A percentile compares a stretch with the other conserved stretches of the same genome.
Evolutionary conservation across 78 protist species (phyloP).

Genomic region (Dictyostelium capitatum): DNA sequence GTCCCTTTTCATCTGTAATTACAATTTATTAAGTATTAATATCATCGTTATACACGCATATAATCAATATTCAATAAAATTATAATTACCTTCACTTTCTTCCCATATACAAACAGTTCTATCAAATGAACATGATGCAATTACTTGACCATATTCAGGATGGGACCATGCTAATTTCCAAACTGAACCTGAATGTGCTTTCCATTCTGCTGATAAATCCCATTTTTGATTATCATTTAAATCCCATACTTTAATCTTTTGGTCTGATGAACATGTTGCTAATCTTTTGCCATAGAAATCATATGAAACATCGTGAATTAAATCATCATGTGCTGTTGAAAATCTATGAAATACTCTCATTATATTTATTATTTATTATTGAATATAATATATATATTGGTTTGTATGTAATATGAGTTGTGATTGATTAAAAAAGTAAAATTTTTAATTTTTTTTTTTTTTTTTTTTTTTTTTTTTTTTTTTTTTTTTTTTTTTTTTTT

Average conservation of each 20-base stretch:
- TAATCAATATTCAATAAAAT: too few relatives aligned
- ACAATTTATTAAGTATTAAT: background rate
- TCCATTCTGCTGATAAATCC: constrained; percentile 76
- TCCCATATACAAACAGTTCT: constrained; percentile 92
- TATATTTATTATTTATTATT: background rate
- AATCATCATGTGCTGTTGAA: constrained; percentile 84
- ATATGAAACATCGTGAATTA: constrained; percentile 86
- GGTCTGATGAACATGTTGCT: constrained; percentile 91
- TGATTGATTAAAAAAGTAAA: too few relatives aligned
- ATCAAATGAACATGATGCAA: constrained; percentile 94
- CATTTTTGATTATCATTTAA: constrained; percentile 56
- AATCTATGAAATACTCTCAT: constrained; percentile 75
- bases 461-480: background rate
- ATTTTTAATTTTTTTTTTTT: background rate
- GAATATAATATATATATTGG: too few relatives aligned
- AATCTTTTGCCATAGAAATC: constrained; percentile 91
- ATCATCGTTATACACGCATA: too few relatives aligned
- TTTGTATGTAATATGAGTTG: too few relatives aligned
- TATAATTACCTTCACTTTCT: constrained; percentile 80
- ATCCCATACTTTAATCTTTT: constrained; percentile 84
- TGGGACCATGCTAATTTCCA: constrained; percentile 95
- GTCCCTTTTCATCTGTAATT: constrained; percentile 36
- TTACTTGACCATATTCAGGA: constrained; percentile 94
- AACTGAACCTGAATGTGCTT: constrained; percentile 92
- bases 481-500: background rate